These are phyloP conservation scores for Platanthera zijinensis DNA, from an alignment of 106 monocot genomes.

Conservation along the genomic window DNA sequence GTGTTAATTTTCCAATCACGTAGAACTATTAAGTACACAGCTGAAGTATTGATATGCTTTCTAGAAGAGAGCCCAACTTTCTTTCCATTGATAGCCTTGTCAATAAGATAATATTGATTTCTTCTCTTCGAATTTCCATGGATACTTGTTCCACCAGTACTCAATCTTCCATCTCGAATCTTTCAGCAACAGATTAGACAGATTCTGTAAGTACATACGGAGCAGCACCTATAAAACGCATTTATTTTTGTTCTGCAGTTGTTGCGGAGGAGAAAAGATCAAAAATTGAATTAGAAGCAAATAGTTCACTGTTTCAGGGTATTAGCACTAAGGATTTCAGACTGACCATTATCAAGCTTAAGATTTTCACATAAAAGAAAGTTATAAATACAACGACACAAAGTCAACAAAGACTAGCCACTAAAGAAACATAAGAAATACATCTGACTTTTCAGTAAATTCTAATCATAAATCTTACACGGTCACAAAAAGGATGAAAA, in stretches of 20 bases:
- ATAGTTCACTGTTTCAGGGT: not conserved
- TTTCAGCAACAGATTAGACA: slow-evolving; percentile 44
- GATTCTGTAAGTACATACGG: slow-evolving; percentile 44
- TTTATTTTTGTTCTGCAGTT: slow-evolving; percentile 26
- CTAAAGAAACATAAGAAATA: not conserved
- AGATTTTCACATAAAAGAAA: not conserved
- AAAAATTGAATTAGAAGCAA: slow-evolving; percentile 10
- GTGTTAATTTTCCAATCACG: slow-evolving; percentile 11
- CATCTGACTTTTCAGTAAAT: not conserved
- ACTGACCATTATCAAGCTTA: not conserved
- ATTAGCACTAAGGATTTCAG: not conserved
- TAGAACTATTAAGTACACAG: slow-evolving; percentile 7
- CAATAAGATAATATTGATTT: slow-evolving; percentile 11
- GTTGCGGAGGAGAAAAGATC: slow-evolving; percentile 26
- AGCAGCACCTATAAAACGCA: slow-evolving; percentile 42
- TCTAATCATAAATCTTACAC: not conserved
- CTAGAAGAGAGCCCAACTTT: slow-evolving; percentile 3
- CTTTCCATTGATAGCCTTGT: slow-evolving; percentile 5
- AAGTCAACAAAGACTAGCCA: not conserved
- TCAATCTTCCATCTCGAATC: slow-evolving; percentile 16
- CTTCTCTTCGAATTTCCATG: slow-evolving; percentile 1
- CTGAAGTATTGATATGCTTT: not conserved
- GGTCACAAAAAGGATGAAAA: not conserved
- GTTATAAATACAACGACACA: not conserved
- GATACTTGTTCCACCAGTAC: not conserved